A percentile compares a stretch with the other conserved stretches of the same genome.
Conservation (phyloP, 768 basidiomycete species). For the Megacollybia marginata region DNA sequence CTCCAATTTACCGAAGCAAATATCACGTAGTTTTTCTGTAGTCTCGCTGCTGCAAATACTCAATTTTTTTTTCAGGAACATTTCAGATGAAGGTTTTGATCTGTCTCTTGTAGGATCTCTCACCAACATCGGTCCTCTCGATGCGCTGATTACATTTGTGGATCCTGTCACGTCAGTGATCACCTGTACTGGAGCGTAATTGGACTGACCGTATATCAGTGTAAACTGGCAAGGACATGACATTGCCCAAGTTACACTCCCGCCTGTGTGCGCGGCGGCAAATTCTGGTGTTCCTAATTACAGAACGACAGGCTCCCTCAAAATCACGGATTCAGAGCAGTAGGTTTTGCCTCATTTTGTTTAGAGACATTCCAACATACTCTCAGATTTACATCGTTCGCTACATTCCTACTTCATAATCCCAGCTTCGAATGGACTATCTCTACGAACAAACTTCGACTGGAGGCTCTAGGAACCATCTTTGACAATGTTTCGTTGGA, state of each 20-base stretch:
- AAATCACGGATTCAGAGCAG: slow-evolving; percentile 45
- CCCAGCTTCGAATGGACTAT: slow-evolving; percentile 64
- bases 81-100: slow-evolving; percentile 57
- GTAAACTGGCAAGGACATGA: slow-evolving; percentile 56
- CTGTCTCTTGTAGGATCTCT: slow-evolving; percentile 52
- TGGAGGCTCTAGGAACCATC: slow-evolving; percentile 60
- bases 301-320: slow-evolving; percentile 39
- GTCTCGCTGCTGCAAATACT: background rate
- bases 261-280: slow-evolving; percentile 61
- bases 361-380: background rate
- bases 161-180: slow-evolving; percentile 51
- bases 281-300: slow-evolving; percentile 63
- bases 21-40: slow-evolving; percentile 36
- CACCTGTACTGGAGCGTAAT: background rate
- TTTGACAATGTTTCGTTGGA: slow-evolving; percentile 58
- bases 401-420: slow-evolving; percentile 58
- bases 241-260: slow-evolving; percentile 60
- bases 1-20: slow-evolving; percentile 51
- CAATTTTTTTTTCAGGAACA: slow-evolving; percentile 26
- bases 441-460: slow-evolving; percentile 52
- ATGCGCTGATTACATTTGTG: slow-evolving; percentile 59
- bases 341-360: slow-evolving; percentile 20
- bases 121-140: slow-evolving; percentile 59
- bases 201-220: slow-evolving; percentile 19
- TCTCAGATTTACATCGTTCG: slow-evolving; percentile 54